Evolutionary conservation across 768 basidiomycete species (phyloP).

Genomic region (Lactarius indigo): DNA sequence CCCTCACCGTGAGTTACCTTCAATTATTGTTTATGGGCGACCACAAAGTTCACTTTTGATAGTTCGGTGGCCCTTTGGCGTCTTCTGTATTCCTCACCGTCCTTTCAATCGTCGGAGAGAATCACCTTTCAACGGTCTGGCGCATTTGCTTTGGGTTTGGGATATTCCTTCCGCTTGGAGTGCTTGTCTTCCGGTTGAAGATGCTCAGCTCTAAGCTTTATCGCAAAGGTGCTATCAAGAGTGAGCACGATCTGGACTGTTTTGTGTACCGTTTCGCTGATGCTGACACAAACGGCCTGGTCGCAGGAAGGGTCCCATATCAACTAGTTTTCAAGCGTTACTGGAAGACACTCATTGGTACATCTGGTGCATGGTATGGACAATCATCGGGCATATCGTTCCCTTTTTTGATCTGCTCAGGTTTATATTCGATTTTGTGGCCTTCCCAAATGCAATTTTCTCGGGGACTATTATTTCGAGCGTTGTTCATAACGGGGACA

Average conservation of each 20-base stretch:
- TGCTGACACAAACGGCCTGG: not conserved
- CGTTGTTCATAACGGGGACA: constrained; percentile 51
- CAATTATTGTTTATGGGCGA: not conserved
- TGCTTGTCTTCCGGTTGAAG: constrained; percentile 67
- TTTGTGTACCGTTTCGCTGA: not conserved
- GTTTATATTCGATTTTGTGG: constrained; percentile 69
- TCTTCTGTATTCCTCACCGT: constrained; percentile 65
- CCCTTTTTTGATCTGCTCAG: constrained; percentile 31
- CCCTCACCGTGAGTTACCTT: constrained; percentile 47
- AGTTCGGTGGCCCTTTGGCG: constrained; percentile 67
- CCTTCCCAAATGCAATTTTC: constrained; percentile 71
- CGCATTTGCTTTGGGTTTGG: constrained; percentile 64
- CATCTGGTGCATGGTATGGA: constrained; percentile 63
- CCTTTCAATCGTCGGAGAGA: constrained; percentile 59
- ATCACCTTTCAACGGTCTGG: constrained; percentile 63
- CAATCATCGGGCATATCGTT: not conserved
- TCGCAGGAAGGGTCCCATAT: constrained; percentile 56
- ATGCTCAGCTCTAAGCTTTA: constrained; percentile 70
- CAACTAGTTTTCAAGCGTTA: constrained; percentile 55
- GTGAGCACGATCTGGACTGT: constrained; percentile 33
- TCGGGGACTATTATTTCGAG: constrained; percentile 64
- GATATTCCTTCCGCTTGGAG: constrained; percentile 56
- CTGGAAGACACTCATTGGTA: constrained; percentile 68
- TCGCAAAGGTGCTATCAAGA: constrained; percentile 60
- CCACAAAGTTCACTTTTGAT: constrained; percentile 10